Evolutionary conservation across 148 eudicot species (phyloP).

Genomic region (Mesembryanthemum crystallinum): DNA sequence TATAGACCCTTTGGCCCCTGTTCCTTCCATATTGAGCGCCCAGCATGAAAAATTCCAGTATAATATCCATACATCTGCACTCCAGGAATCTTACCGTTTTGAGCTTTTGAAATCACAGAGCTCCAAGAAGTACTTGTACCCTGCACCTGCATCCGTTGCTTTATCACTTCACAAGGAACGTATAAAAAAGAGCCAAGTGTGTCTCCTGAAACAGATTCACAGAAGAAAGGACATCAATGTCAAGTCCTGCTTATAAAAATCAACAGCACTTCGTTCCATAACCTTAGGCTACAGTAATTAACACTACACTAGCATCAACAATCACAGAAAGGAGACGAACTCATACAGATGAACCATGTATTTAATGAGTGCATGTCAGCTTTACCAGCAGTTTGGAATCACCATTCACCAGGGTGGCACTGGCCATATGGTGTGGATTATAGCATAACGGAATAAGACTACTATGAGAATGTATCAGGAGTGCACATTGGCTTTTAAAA

Average conservation of each 20-base stretch:
- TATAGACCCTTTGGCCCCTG: constrained; percentile 82
- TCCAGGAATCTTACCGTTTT: constrained; percentile 48
- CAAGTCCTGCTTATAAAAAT: neutral
- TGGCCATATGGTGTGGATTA: neutral
- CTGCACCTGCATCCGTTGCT: constrained; percentile 98
- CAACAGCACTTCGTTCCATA: neutral
- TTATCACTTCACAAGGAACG: constrained; percentile 96
- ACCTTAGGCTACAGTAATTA: neutral
- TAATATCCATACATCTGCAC: constrained; percentile 70
- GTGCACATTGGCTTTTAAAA: neutral
- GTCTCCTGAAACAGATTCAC: constrained; percentile 57
- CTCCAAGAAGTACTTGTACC: constrained; percentile 76
- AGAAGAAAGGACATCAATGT: neutral
- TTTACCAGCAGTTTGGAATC: neutral
- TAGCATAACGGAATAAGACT: neutral
- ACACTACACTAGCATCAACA: neutral
- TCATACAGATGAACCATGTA: neutral
- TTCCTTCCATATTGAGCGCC: constrained; percentile 87
- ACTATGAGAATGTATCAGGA: neutral
- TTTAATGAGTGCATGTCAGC: neutral
- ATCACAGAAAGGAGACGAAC: neutral
- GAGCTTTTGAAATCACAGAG: constrained; percentile 49
- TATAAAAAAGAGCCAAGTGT: constrained; percentile 84
- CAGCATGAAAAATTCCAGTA: constrained; percentile 89
- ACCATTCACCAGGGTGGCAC: no score